These are phyloP conservation scores for Beauveria caledonica DNA, from an alignment of 2,329 filamentous ascomycete genomes.

Conservation along the genomic window DNA sequence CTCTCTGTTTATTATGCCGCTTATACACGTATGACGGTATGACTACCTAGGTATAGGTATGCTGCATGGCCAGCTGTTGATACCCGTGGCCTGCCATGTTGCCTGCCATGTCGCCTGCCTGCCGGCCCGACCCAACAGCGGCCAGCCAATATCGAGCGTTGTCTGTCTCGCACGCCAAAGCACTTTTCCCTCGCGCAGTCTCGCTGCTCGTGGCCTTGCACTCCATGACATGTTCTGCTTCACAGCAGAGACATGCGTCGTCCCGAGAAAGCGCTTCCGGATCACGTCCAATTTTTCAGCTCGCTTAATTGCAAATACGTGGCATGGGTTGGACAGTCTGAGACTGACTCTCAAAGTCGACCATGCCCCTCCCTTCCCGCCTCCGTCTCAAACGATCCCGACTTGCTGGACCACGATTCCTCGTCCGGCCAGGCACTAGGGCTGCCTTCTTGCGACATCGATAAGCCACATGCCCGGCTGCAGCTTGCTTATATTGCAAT, in stretches of 20 bases:
- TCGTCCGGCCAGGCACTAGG: not conserved
- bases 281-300: not conserved
- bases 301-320: not conserved
- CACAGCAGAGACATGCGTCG: slow-evolving; percentile 1
- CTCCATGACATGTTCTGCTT: not conserved
- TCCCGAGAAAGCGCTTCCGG: not conserved
- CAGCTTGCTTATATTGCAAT: slow-evolving; percentile 1
- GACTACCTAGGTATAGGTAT: not conserved
- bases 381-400: not conserved
- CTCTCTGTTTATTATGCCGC: not conserved
- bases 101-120: not conserved
- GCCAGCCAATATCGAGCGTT: not conserved
- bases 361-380: not conserved
- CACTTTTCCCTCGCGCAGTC: not conserved
- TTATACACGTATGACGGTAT: not conserved
- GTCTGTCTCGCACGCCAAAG: not conserved
- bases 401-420: slow-evolving; percentile 3
- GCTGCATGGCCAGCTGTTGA: not conserved
- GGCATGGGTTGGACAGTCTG: not conserved
- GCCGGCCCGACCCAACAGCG: not conserved
- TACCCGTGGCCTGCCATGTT: not conserved
- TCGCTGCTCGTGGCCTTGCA: not conserved
- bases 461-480: slow-evolving; percentile 2
- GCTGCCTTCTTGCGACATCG: not conserved
- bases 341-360: not conserved